These are phyloP conservation scores for Blastobotrys petasosporus DNA, from an alignment of 1,139 yeast species.

Conservation along the genomic window DNA sequence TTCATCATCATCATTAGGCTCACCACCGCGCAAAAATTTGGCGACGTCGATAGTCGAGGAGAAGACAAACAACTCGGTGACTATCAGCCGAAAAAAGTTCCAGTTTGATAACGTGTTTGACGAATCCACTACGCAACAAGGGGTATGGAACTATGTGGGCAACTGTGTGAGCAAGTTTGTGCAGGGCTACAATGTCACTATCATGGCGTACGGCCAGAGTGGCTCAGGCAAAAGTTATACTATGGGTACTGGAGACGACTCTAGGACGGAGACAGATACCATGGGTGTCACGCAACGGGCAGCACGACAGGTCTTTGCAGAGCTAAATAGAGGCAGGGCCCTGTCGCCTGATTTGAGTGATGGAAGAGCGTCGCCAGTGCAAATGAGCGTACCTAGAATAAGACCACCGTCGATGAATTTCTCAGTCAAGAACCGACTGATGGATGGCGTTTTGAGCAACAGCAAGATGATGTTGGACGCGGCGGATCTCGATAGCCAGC, in stretches of 20 bases:
- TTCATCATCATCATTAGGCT: not conserved
- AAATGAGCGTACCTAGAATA: not conserved
- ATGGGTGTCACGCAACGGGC: conserved; percentile 24
- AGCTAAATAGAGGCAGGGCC: conserved; percentile 8
- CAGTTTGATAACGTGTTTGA: conserved; percentile 24
- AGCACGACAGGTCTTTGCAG: conserved; percentile 17
- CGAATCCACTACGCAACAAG: conserved; percentile 20
- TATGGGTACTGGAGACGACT: conserved; percentile 27
- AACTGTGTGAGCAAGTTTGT: conserved; percentile 18
- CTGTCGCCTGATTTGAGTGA: conserved; percentile 6
- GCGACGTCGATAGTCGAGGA: conserved; percentile 3
- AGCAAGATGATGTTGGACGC: not conserved
- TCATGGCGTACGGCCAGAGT: conserved; percentile 34
- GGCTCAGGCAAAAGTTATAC: conserved; percentile 34
- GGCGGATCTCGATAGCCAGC: conserved; percentile 12
- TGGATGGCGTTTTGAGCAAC: conserved; percentile 4
- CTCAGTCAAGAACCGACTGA: conserved; percentile 10
- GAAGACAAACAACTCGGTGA: conserved; percentile 7
- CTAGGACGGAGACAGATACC: conserved; percentile 10
- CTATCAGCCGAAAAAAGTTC: conserved; percentile 17
- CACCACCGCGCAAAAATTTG: not conserved
- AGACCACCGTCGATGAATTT: conserved; percentile 12
- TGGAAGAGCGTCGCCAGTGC: conserved; percentile 8
- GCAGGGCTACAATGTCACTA: conserved; percentile 29
- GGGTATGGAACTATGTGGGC: conserved; percentile 21